Conservation (phyloP, 352 stramenopile genomes). For the Phytophthora litchii region DNA sequence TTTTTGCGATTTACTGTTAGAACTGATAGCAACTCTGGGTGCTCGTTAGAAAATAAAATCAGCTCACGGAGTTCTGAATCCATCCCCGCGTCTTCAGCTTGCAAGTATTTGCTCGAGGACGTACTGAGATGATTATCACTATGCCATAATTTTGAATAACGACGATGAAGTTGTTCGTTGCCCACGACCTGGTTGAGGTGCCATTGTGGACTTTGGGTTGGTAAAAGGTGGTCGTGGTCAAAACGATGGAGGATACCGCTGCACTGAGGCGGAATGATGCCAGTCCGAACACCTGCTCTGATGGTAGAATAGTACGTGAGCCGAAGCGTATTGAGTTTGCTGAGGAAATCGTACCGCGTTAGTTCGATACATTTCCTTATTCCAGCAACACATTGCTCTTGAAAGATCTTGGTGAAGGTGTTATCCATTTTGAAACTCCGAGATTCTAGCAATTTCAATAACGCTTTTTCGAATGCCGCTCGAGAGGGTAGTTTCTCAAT, state of each 20-base stretch:
- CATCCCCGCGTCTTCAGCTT: slow-evolving; percentile 14
- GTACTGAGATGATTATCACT: slow-evolving; percentile 5
- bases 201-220: slow-evolving; percentile 11
- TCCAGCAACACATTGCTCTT: slow-evolving; percentile 21
- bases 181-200: slow-evolving; percentile 9
- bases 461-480: slow-evolving; percentile 7
- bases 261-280: slow-evolving; percentile 47
- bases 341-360: slow-evolving; percentile 53
- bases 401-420: slow-evolving; percentile 1
- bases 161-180: slow-evolving; percentile 1
- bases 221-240: slow-evolving; percentile 42
- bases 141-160: slow-evolving; percentile 1
- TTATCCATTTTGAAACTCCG: slow-evolving; percentile 2
- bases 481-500: slow-evolving; percentile 24
- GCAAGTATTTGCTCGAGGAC: slow-evolving; percentile 18
- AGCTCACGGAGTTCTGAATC: slow-evolving; percentile 38
- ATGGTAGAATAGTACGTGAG: slow-evolving; percentile 48
- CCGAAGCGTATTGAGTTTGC: slow-evolving; percentile 40
- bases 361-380: slow-evolving; percentile 38
- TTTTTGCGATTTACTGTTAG: slow-evolving; percentile 52
- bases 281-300: slow-evolving; percentile 42
- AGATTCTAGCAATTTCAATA: slow-evolving; percentile 11
- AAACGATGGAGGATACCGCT: slow-evolving; percentile 41
- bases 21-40: slow-evolving; percentile 35
- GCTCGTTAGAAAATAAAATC: slow-evolving; percentile 34